These are phyloP conservation scores for Mycena citricolor DNA, from an alignment of 1,284 basidiomycete species.

Conservation along the genomic window DNA sequence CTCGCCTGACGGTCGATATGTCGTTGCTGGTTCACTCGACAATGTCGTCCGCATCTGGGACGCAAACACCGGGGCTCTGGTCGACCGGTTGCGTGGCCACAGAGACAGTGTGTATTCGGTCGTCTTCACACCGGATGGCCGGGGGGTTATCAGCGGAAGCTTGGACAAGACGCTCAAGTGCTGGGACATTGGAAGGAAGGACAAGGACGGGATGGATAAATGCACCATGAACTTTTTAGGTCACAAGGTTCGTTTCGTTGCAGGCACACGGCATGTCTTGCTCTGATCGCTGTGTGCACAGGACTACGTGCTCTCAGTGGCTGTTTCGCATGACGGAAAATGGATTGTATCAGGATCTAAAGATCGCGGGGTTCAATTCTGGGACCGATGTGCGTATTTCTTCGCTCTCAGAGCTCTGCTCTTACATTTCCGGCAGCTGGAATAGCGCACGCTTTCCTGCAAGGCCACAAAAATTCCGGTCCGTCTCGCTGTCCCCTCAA, in stretches of 20 bases:
- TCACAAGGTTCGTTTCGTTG: constrained; percentile 64
- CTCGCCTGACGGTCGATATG: constrained; percentile 76
- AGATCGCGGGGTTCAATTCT: constrained; percentile 76
- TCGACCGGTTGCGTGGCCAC: constrained; percentile 80
- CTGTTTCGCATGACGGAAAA: constrained; percentile 70
- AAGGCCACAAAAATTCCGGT: constrained; percentile 82
- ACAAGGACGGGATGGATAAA: constrained; percentile 29
- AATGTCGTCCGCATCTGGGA: constrained; percentile 89
- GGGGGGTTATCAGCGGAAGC: constrained; percentile 77
- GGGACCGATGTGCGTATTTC: no score
- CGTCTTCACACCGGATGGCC: constrained; percentile 85
- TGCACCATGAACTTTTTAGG: constrained; percentile 82
- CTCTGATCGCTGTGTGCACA: constrained; percentile 24
- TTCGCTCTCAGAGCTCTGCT: no score
- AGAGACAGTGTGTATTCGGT: constrained; percentile 86
- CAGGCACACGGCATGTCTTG: no score
- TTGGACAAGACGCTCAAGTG: constrained; percentile 87
- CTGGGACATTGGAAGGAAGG: constrained; percentile 65
- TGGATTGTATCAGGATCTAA: constrained; percentile 84
- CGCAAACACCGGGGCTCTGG: constrained; percentile 64
- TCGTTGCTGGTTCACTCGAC: constrained; percentile 85
- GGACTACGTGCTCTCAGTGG: constrained; percentile 68
- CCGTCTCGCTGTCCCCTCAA: constrained; percentile 16
- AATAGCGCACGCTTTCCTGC: constrained; percentile 73
- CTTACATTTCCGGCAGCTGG: constrained; percentile 40